Conservation (phyloP, 73 alveolate species). For the Uronychia binucleata region DNA sequence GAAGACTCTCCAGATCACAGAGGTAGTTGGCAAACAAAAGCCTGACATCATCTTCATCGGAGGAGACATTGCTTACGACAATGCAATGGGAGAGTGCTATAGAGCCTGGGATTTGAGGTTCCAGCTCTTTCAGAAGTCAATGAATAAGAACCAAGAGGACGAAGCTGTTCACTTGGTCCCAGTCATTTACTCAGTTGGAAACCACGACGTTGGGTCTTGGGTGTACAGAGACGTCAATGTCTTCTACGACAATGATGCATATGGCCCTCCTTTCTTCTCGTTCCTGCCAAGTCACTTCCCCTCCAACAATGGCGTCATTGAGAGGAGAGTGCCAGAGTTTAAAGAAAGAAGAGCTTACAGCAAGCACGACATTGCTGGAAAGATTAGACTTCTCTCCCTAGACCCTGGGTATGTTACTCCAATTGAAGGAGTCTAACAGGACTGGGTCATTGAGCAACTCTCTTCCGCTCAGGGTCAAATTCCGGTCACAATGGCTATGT, state of each 20-base stretch:
- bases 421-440: constrained; percentile 27
- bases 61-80: constrained; percentile 77
- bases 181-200: constrained; percentile 46
- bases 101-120: constrained; percentile 48
- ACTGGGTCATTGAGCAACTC: constrained; percentile 6
- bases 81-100: constrained; percentile 60
- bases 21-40: constrained; percentile 7
- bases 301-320: background rate
- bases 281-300: constrained; percentile 42
- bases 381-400: constrained; percentile 16
- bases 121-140: constrained; percentile 9
- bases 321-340: constrained; percentile 14
- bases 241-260: background rate
- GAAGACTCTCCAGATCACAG: constrained; percentile 17
- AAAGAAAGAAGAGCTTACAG: constrained; percentile 30
- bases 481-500: constrained; percentile 28
- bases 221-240: constrained; percentile 21
- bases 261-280: constrained; percentile 39
- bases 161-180: constrained; percentile 31
- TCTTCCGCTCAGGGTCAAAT: background rate
- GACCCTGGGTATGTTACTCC: constrained; percentile 54
- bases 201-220: constrained; percentile 60
- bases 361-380: constrained; percentile 32
- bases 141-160: background rate
- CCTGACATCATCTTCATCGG: constrained; percentile 70